Evolutionary conservation across 83 land plant genomes (phyloP), one percentile per base, ranked within the genome.

Genomic region (Isoetes engelmannii): DNA sequence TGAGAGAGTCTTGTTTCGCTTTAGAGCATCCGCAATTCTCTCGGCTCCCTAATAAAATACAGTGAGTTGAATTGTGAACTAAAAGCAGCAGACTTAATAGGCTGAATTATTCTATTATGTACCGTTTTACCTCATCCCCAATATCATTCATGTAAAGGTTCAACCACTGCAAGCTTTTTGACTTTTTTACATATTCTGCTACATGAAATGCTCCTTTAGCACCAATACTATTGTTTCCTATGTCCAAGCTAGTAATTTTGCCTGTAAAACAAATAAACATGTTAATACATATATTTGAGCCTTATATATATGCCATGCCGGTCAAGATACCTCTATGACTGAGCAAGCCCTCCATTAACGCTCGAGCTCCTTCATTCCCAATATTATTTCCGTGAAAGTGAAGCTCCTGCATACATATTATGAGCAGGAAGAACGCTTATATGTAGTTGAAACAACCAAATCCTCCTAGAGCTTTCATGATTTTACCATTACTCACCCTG

Each of bases 71-170:
- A 15, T 3, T 17, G 1, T 28, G 37, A 2, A 28, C 37, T 28
- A 28, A 28, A 28, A 51, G 17, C 55, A 51, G 37, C 37, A 28
- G 37, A 28, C 37, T 28, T 28, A 2, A 28, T 28, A 28, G 37
- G 37, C 37, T 0, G 37, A 28, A 28, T 28, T 28, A 2, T 28
- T 28, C 37, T 28, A 28, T 28, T 28, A 28, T 28, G 1, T 51
- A 51, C 1, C 17, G 1, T 18, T 19, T 46, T 84, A 95, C 99
- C 93, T 95, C 94, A 73, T 95, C 99, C 68, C 92, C 92, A 61
- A 95, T 95, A 68, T 95, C 99, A 91, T 95, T 95, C 97, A 91
- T 95, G 83, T 85, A 91, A 77, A 95, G 77, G 75, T 87, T 95
- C 79, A 95, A 69, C 97, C 91, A 95, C 62, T 82, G 57, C 63